A percentile compares a stretch with the other conserved stretches of the same genome.
Evolutionary conservation across 805 yeast species (phyloP).

Genomic region (Jamesozyma jinghongensis): DNA sequence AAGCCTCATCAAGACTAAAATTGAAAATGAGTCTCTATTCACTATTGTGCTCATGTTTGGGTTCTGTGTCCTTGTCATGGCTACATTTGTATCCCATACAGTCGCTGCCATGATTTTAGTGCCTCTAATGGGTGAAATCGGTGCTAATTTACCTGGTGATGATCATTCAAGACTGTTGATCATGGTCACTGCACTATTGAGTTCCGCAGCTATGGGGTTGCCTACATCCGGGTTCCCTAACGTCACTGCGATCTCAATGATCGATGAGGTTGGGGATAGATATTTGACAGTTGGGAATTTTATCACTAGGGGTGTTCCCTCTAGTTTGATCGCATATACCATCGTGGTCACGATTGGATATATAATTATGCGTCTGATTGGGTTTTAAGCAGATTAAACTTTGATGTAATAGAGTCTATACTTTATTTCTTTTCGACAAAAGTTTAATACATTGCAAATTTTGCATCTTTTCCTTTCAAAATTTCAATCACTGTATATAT

Average conservation of each 20-base stretch:
- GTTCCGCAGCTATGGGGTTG: constrained; percentile 95
- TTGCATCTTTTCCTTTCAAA: no score
- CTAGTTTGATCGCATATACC: constrained; percentile 65
- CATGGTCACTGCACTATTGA: constrained; percentile 52
- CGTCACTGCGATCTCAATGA: constrained; percentile 91
- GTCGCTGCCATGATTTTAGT: constrained; percentile 92
- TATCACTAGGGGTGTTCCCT: constrained; percentile 84
- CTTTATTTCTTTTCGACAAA: no score
- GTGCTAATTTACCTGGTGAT: constrained; percentile 54
- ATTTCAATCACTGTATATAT: no score
- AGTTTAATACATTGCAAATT: no score
- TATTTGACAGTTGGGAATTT: constrained; percentile 81
- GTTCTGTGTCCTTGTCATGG: constrained; percentile 66
- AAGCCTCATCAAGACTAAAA: constrained; percentile 48
- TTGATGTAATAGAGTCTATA: no score
- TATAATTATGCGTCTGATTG: constrained; percentile 51
- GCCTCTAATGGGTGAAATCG: constrained; percentile 85
- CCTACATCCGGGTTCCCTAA: constrained; percentile 98
- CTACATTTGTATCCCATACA: constrained; percentile 93
- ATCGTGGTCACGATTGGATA: constrained; percentile 76
- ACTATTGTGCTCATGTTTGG: constrained; percentile 76
- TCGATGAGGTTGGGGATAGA: constrained; percentile 85
- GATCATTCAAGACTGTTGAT: constrained; percentile 84
- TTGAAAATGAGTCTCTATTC: constrained; percentile 61
- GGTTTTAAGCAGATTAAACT: constrained; percentile 31